Evolutionary conservation across 1,139 yeast species (phyloP).

Genomic region (Pichia sp.): DNA sequence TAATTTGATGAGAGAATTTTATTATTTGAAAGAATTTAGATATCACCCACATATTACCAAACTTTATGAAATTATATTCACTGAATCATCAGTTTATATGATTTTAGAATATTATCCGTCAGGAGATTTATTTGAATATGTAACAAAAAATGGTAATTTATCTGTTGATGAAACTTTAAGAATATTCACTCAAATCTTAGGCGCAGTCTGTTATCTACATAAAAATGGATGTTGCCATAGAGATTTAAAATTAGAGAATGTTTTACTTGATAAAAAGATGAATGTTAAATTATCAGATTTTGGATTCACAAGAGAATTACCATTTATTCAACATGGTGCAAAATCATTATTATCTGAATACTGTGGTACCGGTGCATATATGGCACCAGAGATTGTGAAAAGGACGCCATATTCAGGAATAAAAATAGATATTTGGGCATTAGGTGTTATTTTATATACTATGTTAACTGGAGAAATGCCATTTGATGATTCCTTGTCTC

Average conservation of each 20-base stretch:
- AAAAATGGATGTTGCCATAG: conserved; percentile 79
- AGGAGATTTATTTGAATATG: conserved; percentile 72
- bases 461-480: conserved; percentile 87
- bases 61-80: conserved; percentile 77
- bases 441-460: conserved; percentile 90
- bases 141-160: conserved; percentile 52
- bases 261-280: conserved; percentile 62
- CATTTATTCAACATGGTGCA: conserved; percentile 24
- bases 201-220: conserved; percentile 84
- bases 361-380: conserved; percentile 92
- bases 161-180: conserved; percentile 48
- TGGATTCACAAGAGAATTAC: conserved; percentile 82
- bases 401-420: conserved; percentile 73
- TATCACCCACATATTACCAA: conserved; percentile 79
- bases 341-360: conserved; percentile 54
- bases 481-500: conserved; percentile 78
- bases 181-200: conserved; percentile 69
- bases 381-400: conserved; percentile 88
- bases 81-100: conserved; percentile 78
- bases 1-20: conserved; percentile 86
- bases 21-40: conserved; percentile 71
- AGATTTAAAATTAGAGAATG: conserved; percentile 83
- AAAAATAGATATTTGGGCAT: conserved; percentile 83
- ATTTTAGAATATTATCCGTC: conserved; percentile 89
- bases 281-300: conserved; percentile 81